Conservation (phyloP, 2,329 filamentous ascomycete genomes). For the Sclerotinia minor region DNA sequence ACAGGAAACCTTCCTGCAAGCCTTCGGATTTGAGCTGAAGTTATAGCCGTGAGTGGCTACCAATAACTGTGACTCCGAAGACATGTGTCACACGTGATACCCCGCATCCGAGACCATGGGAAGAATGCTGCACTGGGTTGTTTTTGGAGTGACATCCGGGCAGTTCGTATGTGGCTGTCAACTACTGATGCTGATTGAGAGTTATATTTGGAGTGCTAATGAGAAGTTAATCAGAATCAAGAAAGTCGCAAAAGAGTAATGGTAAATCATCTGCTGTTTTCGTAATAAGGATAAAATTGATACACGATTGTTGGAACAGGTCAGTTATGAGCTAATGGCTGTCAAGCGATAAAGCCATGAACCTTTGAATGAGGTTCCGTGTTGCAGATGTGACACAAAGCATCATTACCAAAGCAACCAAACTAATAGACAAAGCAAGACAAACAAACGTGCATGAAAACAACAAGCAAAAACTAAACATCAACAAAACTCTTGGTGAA, state of each 20-base stretch:
- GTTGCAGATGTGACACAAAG: slow-evolving; percentile 8
- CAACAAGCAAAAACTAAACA: neutral
- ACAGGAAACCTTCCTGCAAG: slow-evolving; percentile 5
- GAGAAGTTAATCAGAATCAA: neutral
- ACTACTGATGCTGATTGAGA: neutral
- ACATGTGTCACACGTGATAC: slow-evolving; percentile 5
- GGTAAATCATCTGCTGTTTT: neutral
- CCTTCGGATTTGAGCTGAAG: slow-evolving; percentile 21
- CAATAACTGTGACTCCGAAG: slow-evolving; percentile 10
- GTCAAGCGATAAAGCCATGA: neutral
- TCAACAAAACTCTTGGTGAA: neutral
- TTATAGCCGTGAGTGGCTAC: neutral
- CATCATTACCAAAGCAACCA: slow-evolving; percentile 10
- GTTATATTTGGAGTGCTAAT: neutral
- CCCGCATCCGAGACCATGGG: neutral
- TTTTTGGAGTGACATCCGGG: neutral
- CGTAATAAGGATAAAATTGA: neutral
- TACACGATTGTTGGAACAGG: neutral
- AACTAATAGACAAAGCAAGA: slow-evolving; percentile 11
- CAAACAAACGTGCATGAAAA: neutral
- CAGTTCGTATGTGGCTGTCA: neutral
- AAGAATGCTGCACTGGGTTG: neutral
- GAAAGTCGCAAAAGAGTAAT: neutral
- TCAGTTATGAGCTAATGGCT: neutral
- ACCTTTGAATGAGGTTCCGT: neutral